Evolutionary conservation across 2,329 filamentous ascomycete species (phyloP).

Genomic region (Dryadomyces sulphureus): DNA sequence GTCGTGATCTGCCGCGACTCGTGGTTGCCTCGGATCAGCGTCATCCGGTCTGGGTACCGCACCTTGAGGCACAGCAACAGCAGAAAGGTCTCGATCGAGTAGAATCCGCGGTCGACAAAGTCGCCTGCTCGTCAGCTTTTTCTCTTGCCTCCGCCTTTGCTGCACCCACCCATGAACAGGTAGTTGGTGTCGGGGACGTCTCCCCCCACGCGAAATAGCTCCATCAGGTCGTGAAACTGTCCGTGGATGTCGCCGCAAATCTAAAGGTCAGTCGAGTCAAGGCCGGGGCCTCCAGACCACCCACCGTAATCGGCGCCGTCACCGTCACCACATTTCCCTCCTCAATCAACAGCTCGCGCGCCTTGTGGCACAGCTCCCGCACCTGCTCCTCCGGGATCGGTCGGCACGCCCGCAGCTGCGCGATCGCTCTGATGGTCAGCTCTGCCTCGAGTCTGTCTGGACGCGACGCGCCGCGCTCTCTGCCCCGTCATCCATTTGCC

Average conservation of each 20-base stretch:
- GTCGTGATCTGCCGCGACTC: slow-evolving; percentile 95
- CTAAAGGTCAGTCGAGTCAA: slow-evolving; percentile 13
- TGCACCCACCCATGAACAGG: slow-evolving; percentile 69
- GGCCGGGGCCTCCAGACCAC: background rate
- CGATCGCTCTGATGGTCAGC: slow-evolving; percentile 60
- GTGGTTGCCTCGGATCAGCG: slow-evolving; percentile 86
- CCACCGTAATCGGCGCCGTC: slow-evolving; percentile 78
- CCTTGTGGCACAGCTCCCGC: slow-evolving; percentile 93
- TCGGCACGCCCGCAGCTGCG: slow-evolving; percentile 86
- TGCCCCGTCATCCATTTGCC: background rate
- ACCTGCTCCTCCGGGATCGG: slow-evolving; percentile 94
- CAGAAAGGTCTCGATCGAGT: slow-evolving; percentile 91
- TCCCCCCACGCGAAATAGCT: slow-evolving; percentile 84
- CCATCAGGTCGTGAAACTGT: slow-evolving; percentile 95
- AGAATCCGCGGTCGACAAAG: slow-evolving; percentile 96
- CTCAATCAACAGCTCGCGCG: slow-evolving; percentile 87
- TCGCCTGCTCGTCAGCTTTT: slow-evolving; percentile 43
- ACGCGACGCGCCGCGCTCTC: background rate
- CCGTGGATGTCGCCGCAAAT: slow-evolving; percentile 97
- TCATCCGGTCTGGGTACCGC: slow-evolving; percentile 93
- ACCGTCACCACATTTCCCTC: slow-evolving; percentile 96
- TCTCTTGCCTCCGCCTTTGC: background rate
- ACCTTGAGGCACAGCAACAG: slow-evolving; percentile 94
- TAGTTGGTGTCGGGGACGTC: slow-evolving; percentile 94
- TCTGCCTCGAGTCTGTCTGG: background rate